phyloP scores from a whole-genome alignment of 2,329 filamentous ascomycete genomes.

The Exophiala phaeomuriformis region DNA sequence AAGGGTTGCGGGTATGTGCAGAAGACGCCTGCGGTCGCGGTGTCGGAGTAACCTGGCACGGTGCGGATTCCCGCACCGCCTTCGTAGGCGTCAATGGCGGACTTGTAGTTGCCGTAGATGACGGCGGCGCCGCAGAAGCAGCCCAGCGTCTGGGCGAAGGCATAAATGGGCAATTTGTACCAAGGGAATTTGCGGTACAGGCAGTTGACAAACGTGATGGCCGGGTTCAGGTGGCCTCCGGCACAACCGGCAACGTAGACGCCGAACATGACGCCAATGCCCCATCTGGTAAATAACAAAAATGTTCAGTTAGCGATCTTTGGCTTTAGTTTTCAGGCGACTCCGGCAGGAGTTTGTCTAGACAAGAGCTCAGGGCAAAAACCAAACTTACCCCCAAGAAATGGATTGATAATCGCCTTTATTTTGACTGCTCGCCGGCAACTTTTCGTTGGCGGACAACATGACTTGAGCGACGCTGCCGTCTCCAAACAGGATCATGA shows the following conservation, averaged over 20 bases:
- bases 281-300: slow-evolving; percentile 29
- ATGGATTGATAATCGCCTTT: slow-evolving; percentile 37
- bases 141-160: slow-evolving; percentile 54
- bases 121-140: slow-evolving; percentile 51
- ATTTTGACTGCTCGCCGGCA: slow-evolving; percentile 24
- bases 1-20: slow-evolving; percentile 60
- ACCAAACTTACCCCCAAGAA: slow-evolving; percentile 32
- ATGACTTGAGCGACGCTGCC: slow-evolving; percentile 57
- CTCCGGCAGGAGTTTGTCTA: background rate
- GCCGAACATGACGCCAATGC: slow-evolving; percentile 57
- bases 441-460: slow-evolving; percentile 37
- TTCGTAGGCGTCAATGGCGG: slow-evolving; percentile 54
- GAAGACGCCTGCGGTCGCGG: slow-evolving; percentile 57
- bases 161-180: slow-evolving; percentile 57
- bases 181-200: slow-evolving; percentile 54
- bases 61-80: slow-evolving; percentile 51
- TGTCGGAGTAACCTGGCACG: slow-evolving; percentile 47
- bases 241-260: slow-evolving; percentile 50
- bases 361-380: background rate
- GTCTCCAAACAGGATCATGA: slow-evolving; percentile 57
- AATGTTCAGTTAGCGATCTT: background rate
- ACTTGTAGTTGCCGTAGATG: slow-evolving; percentile 51
- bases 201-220: slow-evolving; percentile 58
- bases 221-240: slow-evolving; percentile 57
- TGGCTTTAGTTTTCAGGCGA: background rate